A percentile compares a stretch with the other conserved stretches of the same genome.
phyloP scores from a whole-genome alignment of 306 rosid species.

The Rosa rugosa region DNA sequence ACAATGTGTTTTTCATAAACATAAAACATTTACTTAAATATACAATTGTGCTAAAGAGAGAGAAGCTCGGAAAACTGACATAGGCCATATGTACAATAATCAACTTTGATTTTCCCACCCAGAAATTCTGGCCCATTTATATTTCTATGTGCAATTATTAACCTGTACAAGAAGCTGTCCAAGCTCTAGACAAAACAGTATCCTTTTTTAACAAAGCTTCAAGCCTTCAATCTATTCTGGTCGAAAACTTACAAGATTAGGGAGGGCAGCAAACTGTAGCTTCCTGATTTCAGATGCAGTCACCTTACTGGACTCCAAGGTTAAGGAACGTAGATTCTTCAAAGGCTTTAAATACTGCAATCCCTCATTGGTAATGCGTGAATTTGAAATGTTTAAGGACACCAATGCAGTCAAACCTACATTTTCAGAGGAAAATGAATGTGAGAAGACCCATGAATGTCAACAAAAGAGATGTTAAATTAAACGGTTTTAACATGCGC shows the following conservation, averaged over 20 bases:
- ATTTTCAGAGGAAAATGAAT: conserved; percentile 12
- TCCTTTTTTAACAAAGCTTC: not conserved
- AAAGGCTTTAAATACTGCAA: conserved; percentile 59
- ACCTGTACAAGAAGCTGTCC: conserved; percentile 36
- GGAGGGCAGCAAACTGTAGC: conserved; percentile 56
- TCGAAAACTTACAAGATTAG: conserved; percentile 65
- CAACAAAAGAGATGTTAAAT: not conserved
- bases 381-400: conserved; percentile 66
- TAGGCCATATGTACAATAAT: conserved; percentile 21
- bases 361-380: conserved; percentile 54
- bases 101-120: not conserved
- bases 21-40: not conserved
- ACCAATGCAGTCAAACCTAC: conserved; percentile 65
- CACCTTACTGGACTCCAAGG: conserved; percentile 71
- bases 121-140: not conserved
- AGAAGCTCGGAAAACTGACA: conserved; percentile 15
- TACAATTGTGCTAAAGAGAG: conserved; percentile 9
- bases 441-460: not conserved
- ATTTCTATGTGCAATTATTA: conserved; percentile 1
- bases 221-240: conserved; percentile 41
- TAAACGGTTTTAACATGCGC: not conserved
- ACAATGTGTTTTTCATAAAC: not conserved
- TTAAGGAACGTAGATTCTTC: conserved; percentile 59
- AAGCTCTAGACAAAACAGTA: conserved; percentile 11
- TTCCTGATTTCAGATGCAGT: conserved; percentile 66